Evolutionary conservation across 1,284 basidiomycete genomes (phyloP).

Genomic region (Fomitopsis schrenkii): DNA sequence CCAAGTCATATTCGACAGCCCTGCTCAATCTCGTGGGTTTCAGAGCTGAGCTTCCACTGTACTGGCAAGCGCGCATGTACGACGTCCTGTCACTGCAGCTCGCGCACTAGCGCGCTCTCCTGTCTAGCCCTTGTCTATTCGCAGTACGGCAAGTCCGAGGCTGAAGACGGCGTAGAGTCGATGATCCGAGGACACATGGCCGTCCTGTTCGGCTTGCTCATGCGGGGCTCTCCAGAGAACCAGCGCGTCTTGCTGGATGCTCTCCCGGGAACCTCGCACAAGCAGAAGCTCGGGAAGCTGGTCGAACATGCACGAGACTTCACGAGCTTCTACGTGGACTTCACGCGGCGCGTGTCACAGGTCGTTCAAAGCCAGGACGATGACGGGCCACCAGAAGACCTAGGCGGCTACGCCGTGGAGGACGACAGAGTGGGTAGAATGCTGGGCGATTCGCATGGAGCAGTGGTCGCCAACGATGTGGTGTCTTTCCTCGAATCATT

Average conservation of each 20-base stretch:
- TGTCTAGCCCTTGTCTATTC: slow-evolving; percentile 42
- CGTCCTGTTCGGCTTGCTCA: slow-evolving; percentile 68
- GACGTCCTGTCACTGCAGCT: slow-evolving; percentile 44
- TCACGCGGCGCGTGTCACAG: slow-evolving; percentile 27
- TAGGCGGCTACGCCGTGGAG: slow-evolving; percentile 13
- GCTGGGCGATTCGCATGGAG: slow-evolving; percentile 33
- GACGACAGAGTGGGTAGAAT: slow-evolving; percentile 13
- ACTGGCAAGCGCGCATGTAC: slow-evolving; percentile 42
- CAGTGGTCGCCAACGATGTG: slow-evolving; percentile 44
- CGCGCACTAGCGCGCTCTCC: slow-evolving; percentile 38
- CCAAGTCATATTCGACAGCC: not conserved
- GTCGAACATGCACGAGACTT: slow-evolving; percentile 55
- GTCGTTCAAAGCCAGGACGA: slow-evolving; percentile 23
- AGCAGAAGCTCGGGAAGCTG: slow-evolving; percentile 41
- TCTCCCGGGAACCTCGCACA: slow-evolving; percentile 33
- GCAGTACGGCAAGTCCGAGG: slow-evolving; percentile 24
- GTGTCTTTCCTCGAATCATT: not conserved
- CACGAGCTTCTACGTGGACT: slow-evolving; percentile 46
- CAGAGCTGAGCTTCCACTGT: slow-evolving; percentile 49
- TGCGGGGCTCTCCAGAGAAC: slow-evolving; percentile 42
- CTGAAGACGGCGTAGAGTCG: slow-evolving; percentile 26
- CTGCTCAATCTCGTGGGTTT: not conserved
- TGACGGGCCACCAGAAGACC: slow-evolving; percentile 20
- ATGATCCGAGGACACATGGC: slow-evolving; percentile 66
- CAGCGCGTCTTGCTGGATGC: slow-evolving; percentile 39